Evolutionary conservation across 1,139 yeast species (phyloP), one percentile per base, ranked within the genome.

Genomic region (Suhomyces bolitotheri): DNA sequence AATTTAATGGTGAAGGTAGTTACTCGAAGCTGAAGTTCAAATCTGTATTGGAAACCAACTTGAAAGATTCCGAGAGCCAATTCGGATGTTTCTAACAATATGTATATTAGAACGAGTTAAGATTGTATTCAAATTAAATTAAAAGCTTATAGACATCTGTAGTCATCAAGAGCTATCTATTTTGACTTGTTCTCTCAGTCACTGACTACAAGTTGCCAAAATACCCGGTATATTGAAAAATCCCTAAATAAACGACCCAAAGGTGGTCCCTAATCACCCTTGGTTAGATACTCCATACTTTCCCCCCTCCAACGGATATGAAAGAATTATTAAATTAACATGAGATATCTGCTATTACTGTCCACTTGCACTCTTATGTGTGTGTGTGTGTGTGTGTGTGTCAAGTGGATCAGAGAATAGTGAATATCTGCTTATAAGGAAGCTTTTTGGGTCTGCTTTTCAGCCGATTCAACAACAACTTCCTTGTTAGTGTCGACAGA

Each of bases 21-120:
- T 52, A 54, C 29, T 44, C 56, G 1, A 56, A 58, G 22, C 41
- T 41, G 23, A 59, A 60, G 22, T 65, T 68, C 43, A 60, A 64
- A 36, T 30, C 39, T 4, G 56, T 60, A 4, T 51, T 70, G 31
- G 51, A 60, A 25, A 51, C 54, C 34, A 58, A 54, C 24, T 54
- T 67, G 38, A 49, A 49, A 25, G 62, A 62, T 34, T 61, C 71
- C 19, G 59, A 55, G 27, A 58, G 56, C 45, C 66, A 66, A 42
- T 66, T 66, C 45, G 56, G 47, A 28, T 49, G 55, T 27, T 51
- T 53, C 29, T 53, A 31, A 20, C 6, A 8, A 9, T 14, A 10
- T 12, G 16, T 19, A n/a, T n/a, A n/a, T n/a, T n/a, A n/a, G n/a
- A n/a, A n/a, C n/a, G n/a, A n/a, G n/a, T n/a, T n/a, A n/a, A n/a